These are phyloP conservation scores for Cercospora berteroae DNA, from an alignment of 2,329 filamentous ascomycete genomes.

Conservation along the genomic window DNA sequence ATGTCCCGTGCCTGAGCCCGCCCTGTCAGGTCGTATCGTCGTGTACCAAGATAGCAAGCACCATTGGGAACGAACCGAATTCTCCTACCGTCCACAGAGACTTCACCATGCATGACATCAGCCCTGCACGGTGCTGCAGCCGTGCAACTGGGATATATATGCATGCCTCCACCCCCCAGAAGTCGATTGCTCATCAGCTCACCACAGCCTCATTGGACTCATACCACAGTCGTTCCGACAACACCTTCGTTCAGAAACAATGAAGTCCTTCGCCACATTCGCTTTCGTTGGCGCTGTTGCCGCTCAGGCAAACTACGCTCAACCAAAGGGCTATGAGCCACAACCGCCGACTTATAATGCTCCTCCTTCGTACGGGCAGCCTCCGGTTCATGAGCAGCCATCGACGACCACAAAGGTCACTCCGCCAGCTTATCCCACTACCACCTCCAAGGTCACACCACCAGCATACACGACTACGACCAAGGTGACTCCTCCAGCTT, in stretches of 20 bases:
- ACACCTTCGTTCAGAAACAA: slow-evolving; percentile 13
- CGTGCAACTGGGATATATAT: slow-evolving; percentile 16
- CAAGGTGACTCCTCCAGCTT: background rate
- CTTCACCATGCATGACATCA: slow-evolving; percentile 17
- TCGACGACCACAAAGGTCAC: slow-evolving; percentile 4
- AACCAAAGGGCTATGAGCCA: background rate
- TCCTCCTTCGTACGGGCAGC: no score
- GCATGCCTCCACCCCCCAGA: background rate
- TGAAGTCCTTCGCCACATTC: slow-evolving; percentile 15
- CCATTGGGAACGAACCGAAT: slow-evolving; percentile 3
- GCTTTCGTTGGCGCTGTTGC: slow-evolving; percentile 14
- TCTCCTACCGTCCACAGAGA: slow-evolving; percentile 1
- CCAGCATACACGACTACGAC: background rate
- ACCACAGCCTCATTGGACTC: slow-evolving; percentile 4
- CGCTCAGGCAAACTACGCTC: slow-evolving; percentile 9
- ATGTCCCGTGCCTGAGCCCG: slow-evolving; percentile 6
- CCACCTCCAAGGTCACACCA: slow-evolving; percentile 13
- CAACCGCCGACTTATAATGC: background rate
- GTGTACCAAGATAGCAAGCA: slow-evolving; percentile 15
- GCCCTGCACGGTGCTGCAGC: background rate
- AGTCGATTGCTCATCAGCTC: slow-evolving; percentile 3
- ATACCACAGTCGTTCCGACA: slow-evolving; percentile 6
- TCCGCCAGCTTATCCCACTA: slow-evolving; percentile 6
- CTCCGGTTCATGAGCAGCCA: background rate
- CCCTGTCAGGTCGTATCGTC: slow-evolving; percentile 8